Evolutionary conservation across 495 filamentous ascomycete species (phyloP), one percentile per base, ranked within the genome.

Genomic region (Pyronema domesticum): DNA sequence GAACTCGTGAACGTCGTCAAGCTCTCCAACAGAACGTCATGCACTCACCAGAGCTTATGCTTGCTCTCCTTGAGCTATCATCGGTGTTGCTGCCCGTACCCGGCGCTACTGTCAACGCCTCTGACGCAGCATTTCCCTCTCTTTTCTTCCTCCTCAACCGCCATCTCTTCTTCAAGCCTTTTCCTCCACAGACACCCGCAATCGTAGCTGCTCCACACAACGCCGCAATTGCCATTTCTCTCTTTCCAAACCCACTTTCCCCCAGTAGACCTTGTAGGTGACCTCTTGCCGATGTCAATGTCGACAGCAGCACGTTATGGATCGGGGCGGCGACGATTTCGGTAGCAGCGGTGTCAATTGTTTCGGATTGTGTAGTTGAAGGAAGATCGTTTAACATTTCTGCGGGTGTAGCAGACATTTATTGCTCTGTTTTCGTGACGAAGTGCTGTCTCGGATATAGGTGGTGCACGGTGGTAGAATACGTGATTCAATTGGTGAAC

Each of bases 181-280:
- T 37, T 37, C 48, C 48, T 13, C 48, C 49, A 17, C 57, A 62
- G 47, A 58, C 61, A 56, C 53, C 56, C 43, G 59, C 51, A 53
- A 63, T 37, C 17, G 61, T 57, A 13, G 53, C 54, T 13, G 37
- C 60, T 46, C 61, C 53, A 56, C 60, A 62, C 46, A 63, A 47
- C 37, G 61, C 57, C 53, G 55, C 60, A 56, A 63, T 47, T 19
- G 17, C 61, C 61, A 63, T 63, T 54, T 59, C 60, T 49, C 50
- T 50, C 37, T 37, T 37, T 54, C 58, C 58, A 46, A 57, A 51
- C 19, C 36, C 45, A 10, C 18, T 19, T 10, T 11, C 10, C n/a
- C 45, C 10, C n/a, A 23, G 23, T 10, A 47, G 23, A 11, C 10
- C 10, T 10, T 19, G 45, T 10, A 47, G 17, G 11, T 47, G 45